A percentile compares a stretch with the other conserved stretches of the same genome.
These are phyloP conservation scores for Diaporthe amygdali DNA, from an alignment of 2,329 filamentous ascomycete species.

Conservation along the genomic window DNA sequence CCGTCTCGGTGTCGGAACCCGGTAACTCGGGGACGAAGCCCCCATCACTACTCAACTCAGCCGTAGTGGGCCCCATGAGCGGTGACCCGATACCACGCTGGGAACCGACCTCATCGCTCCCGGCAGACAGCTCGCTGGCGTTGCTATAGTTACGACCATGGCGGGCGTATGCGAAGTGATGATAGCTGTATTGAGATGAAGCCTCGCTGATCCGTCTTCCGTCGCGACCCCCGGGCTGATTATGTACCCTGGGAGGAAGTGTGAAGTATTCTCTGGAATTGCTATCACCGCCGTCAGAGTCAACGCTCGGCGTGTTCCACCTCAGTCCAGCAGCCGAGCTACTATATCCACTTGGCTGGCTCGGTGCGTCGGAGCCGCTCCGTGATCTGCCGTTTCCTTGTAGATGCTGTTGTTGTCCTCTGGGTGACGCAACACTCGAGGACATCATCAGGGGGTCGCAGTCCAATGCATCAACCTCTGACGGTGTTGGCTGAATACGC, in stretches of 20 bases:
- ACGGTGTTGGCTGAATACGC: constrained; percentile 43
- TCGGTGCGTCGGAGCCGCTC: constrained; percentile 27
- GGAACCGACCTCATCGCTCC: constrained; percentile 36
- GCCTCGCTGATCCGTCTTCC: constrained; percentile 40
- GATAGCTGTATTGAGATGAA: constrained; percentile 37
- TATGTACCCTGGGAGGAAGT: constrained; percentile 21
- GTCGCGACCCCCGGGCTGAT: constrained; percentile 27
- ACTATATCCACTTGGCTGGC: constrained; percentile 26
- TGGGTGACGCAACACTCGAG: constrained; percentile 30
- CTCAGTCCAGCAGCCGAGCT: constrained; percentile 16
- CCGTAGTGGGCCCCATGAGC: constrained; percentile 30
- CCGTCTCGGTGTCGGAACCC: constrained; percentile 32
- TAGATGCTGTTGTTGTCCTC: constrained; percentile 25
- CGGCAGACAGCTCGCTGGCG: constrained; percentile 46
- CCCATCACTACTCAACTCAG: constrained; percentile 45
- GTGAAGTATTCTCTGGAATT: constrained; percentile 29
- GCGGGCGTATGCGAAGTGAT: constrained; percentile 26
- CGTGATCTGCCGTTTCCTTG: constrained; percentile 26
- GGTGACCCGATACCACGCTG: constrained; percentile 26
- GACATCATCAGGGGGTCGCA: constrained; percentile 44
- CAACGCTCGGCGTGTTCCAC: constrained; percentile 33
- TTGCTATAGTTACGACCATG: constrained; percentile 50
- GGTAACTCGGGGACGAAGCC: constrained; percentile 43
- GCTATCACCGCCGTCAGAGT: constrained; percentile 30
- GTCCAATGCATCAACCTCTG: constrained; percentile 49